These are phyloP conservation scores for Hericium rajendrae DNA, from an alignment of 768 basidiomycete genomes.

Conservation along the genomic window DNA sequence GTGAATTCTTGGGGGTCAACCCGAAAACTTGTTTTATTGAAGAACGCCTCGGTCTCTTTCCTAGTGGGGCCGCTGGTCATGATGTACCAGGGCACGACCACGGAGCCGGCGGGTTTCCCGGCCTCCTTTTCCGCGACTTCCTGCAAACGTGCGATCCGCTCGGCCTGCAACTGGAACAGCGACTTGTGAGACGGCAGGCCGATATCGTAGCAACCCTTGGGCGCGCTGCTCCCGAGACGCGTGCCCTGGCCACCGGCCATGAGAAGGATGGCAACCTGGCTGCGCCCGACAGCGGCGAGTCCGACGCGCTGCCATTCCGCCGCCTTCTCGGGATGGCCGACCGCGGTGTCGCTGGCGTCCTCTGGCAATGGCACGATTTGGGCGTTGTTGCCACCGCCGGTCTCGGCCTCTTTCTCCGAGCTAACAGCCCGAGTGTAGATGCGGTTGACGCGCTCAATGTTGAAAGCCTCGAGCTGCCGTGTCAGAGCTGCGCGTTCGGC, in stretches of 20 bases:
- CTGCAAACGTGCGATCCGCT: slow-evolving; percentile 83
- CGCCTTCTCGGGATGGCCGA: slow-evolving; percentile 44
- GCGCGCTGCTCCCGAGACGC: slow-evolving; percentile 80
- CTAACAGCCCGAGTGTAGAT: slow-evolving; percentile 71
- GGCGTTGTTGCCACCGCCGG: slow-evolving; percentile 32
- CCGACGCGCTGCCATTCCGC: slow-evolving; percentile 72
- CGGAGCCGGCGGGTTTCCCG: slow-evolving; percentile 45
- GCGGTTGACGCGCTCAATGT: slow-evolving; percentile 87
- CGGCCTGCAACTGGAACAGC: slow-evolving; percentile 97
- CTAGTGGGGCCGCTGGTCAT: slow-evolving; percentile 99
- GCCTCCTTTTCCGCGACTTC: slow-evolving; percentile 53
- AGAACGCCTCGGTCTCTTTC: slow-evolving; percentile 77
- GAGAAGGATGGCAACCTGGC: slow-evolving; percentile 88
- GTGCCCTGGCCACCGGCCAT: slow-evolving; percentile 99
- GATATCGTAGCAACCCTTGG: slow-evolving; percentile 98
- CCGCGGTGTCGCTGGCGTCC: slow-evolving; percentile 57
- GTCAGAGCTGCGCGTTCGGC: slow-evolving; percentile 54
- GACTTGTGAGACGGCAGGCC: slow-evolving; percentile 87
- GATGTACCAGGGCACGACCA: slow-evolving; percentile 91
- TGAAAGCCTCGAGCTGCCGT: slow-evolving; percentile 67
- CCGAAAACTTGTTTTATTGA: slow-evolving; percentile 78
- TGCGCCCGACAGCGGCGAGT: slow-evolving; percentile 67
- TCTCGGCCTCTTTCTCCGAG: slow-evolving; percentile 44
- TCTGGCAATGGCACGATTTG: slow-evolving; percentile 76
- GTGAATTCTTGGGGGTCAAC: slow-evolving; percentile 67